These are phyloP conservation scores for Sanguinoderma infundibulare DNA, from an alignment of 1,284 basidiomycete genomes.

Conservation along the genomic window DNA sequence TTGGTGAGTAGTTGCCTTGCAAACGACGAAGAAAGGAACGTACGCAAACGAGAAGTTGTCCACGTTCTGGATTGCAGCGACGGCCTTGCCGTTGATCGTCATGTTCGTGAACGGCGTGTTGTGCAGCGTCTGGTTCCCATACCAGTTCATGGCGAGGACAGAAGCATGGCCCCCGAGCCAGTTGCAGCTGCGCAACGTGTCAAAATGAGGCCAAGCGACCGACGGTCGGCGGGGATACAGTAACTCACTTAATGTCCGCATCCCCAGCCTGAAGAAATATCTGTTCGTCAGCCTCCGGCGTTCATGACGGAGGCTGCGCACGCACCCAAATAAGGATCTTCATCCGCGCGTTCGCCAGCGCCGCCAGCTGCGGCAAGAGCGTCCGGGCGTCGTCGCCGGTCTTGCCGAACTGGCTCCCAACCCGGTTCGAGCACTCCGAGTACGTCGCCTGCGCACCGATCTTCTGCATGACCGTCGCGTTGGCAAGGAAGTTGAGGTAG, in stretches of 20 bases:
- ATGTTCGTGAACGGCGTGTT: conserved; percentile 58
- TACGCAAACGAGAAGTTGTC: conserved; percentile 56
- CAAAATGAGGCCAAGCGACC: background rate
- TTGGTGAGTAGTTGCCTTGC: background rate
- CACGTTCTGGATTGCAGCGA: conserved; percentile 64
- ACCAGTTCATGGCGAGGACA: conserved; percentile 67
- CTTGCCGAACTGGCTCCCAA: conserved; percentile 41
- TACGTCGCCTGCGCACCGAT: conserved; percentile 58
- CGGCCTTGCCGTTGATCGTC: conserved; percentile 51
- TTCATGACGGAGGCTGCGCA: background rate
- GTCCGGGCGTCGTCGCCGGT: conserved; percentile 60
- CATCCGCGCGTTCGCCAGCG: conserved; percentile 55
- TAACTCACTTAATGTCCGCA: conserved; percentile 61
- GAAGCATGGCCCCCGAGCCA: conserved; percentile 63
- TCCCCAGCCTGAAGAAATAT: conserved; percentile 63
- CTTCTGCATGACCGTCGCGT: conserved; percentile 37
- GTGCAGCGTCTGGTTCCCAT: conserved; percentile 52
- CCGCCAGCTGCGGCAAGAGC: conserved; percentile 54
- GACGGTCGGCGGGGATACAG: background rate
- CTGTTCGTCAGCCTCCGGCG: background rate
- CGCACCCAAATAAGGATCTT: conserved; percentile 66
- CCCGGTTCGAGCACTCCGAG: conserved; percentile 26
- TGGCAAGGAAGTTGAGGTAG: conserved; percentile 51
- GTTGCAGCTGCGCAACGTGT: conserved; percentile 59
- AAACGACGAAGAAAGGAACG: conserved; percentile 10